Evolutionary conservation across 805 yeast species (phyloP), one percentile per base, ranked within the genome.

Genomic region (Cyberlindnera lachancei): DNA sequence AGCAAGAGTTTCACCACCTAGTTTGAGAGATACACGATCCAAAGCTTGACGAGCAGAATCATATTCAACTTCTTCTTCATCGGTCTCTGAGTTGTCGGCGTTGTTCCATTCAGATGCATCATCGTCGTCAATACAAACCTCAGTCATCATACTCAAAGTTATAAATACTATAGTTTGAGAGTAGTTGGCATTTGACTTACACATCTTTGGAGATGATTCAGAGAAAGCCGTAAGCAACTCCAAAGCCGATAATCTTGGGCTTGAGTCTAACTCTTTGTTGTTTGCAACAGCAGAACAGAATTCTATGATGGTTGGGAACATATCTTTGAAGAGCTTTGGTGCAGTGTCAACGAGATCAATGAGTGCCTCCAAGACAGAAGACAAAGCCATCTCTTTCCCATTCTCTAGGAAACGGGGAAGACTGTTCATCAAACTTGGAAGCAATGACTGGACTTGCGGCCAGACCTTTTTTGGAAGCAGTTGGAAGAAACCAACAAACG

Each of bases 151-250:
- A 25, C 78, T 66, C 40, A 92, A 66, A 19, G 90, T 81, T 39
- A 75, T 73, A 32, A 80, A 61, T 21, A 92, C 83, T 55, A 90
- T 68, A 12, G 78, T 64, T 30, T 73, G 68, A 1, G 90, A 75
- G 57, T 87, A 92, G 7, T 71, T 61, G 6, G 79, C 68, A 45
- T 84, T 84, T 20, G 75, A 61, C 53, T 83, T 83, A 64, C 97
- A 90, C 98, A 92, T 92, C 31, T 77, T 78, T 23, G 98, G 97
- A 8, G 96, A 82, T 17, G 83, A 81, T 55, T 92, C 98, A 38
- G 92, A 75, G 53, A 92, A 92, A 0, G 95, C 82, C 6, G 95
- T 84, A 45, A 87, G 64, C 36, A 92, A 68, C 60, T 92, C 98
- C 41, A 92, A 63, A 5, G 96, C 92, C 1, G 92, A 80, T 48